Base-by-base conservation (phyloP, 2,329 filamentous ascomycete genomes). In the Cryphonectria carpinicola region DNA sequence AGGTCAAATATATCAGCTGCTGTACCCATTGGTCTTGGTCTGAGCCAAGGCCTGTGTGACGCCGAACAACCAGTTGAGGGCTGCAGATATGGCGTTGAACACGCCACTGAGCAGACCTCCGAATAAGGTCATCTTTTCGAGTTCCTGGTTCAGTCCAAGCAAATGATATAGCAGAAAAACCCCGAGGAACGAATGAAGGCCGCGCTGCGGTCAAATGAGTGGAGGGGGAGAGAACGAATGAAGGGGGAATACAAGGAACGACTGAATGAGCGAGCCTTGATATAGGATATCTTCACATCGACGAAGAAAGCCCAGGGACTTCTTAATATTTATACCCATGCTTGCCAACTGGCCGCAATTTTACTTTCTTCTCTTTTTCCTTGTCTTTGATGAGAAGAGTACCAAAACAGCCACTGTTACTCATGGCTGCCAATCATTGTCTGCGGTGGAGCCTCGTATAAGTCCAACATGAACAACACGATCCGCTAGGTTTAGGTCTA, bases 1-100 rank as follows among this genome's bases (percentile, higher is more conserved):
- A 25, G 22, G 7, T 64, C 2, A 22, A 35, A 54, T 37, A 19
- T 28, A 17, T 19, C 2, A 28, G 25, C 49, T n/a, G n/a, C 14
- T 41, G 6, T 77, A 83, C 82, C 81, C 82, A 58, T 84, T 84
- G 22, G 81, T 84, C 67, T 75, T 76, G 14, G 71, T 64, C 71
- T 84, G 82, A 6, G 75, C 49, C 22, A 82, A 75, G 1, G 67
- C 71, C 25, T 73, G 73, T 7, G 70, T 72, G 14, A 77, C 72
- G 11, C 69, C 68, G 39, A 74, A 77, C 19, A 80, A 66, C 71
- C 73, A 69, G 39, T 71, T 71, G 52, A 74, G 60, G 10, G 73
- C 49, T 3, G 60, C 54, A n/a, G 46, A 63, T n/a, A 71, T 66
- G 19, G 60, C 54, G 7, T 54, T 39, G 17, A 52, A 54, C 32